Percentiles rank a stretch among this genome's conserved stretches.
These are phyloP conservation scores for Cytospora chrysosperma DNA, from an alignment of 2,329 filamentous ascomycete species.

Conservation along the genomic window DNA sequence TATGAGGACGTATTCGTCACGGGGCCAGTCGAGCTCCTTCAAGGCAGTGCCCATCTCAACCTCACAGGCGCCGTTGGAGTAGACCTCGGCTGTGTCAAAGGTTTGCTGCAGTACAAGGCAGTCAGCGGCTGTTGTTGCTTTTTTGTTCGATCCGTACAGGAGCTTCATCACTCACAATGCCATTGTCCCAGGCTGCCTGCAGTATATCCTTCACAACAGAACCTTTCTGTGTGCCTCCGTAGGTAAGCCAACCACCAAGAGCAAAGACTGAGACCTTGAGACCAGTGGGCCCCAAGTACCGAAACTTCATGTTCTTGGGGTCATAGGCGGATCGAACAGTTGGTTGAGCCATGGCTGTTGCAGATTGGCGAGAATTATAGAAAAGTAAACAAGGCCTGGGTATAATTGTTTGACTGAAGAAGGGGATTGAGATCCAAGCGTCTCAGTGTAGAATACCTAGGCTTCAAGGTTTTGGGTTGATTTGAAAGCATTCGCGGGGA, in stretches of 20 bases:
- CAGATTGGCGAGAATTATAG: too few species aligned
- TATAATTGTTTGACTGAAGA: too few species aligned
- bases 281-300: conserved; percentile 68
- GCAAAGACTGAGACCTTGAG: conserved; percentile 73
- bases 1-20: conserved; percentile 53
- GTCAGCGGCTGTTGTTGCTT: conserved; percentile 14
- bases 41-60: conserved; percentile 52
- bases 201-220: conserved; percentile 41
- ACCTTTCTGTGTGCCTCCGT: conserved; percentile 50
- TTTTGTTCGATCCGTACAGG: not conserved
- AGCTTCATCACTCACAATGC: conserved; percentile 42
- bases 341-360: conserved; percentile 19
- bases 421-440: too few species aligned
- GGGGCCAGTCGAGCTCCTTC: conserved; percentile 51
- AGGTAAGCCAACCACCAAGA: conserved; percentile 71
- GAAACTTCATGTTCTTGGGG: conserved; percentile 61
- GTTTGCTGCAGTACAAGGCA: conserved; percentile 37
- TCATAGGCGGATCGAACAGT: conserved; percentile 31
- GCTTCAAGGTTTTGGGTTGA: too few species aligned
- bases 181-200: conserved; percentile 50
- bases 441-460: too few species aligned
- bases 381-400: too few species aligned
- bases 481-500: too few species aligned
- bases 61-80: conserved; percentile 48
- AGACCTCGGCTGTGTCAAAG: conserved; percentile 53